These are phyloP conservation scores for Lentinula boryana DNA, from an alignment of 768 basidiomycete species.

Conservation along the genomic window DNA sequence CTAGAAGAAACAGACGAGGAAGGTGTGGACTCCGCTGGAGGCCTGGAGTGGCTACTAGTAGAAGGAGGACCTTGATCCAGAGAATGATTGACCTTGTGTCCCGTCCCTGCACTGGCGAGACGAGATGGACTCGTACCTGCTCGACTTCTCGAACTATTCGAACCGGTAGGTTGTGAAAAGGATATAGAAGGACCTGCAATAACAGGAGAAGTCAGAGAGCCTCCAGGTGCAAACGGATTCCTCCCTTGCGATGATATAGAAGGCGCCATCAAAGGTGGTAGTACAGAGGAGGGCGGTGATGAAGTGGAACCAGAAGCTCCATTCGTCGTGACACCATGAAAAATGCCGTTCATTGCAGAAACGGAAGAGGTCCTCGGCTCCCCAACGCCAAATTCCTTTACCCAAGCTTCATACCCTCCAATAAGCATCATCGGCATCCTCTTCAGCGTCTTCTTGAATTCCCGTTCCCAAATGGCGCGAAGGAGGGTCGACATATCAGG, in stretches of 20 bases:
- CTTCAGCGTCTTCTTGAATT: conserved; percentile 66
- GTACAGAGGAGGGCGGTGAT: conserved; percentile 1
- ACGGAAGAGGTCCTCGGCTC: conserved; percentile 14
- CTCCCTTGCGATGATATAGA: conserved; percentile 6
- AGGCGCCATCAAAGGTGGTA: conserved; percentile 14
- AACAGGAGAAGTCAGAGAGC: conserved; percentile 3
- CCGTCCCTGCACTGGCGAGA: conserved; percentile 6
- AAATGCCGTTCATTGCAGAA: neutral
- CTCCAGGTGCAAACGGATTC: conserved; percentile 5
- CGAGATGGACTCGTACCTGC: conserved; percentile 10
- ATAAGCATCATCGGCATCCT: conserved; percentile 77
- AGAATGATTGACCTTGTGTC: conserved; percentile 20
- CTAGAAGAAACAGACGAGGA: neutral
- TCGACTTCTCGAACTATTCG: neutral
- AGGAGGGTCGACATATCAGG: conserved; percentile 33
- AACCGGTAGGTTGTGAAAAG: neutral
- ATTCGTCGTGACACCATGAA: neutral
- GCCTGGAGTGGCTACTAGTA: conserved; percentile 17
- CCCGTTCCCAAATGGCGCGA: conserved; percentile 65
- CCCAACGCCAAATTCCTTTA: conserved; percentile 42
- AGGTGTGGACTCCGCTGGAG: conserved; percentile 33
- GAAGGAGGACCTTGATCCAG: conserved; percentile 29
- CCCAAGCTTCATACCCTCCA: conserved; percentile 86
- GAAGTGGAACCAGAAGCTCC: too few relatives aligned
- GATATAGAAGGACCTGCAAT: conserved; percentile 1